Percentiles rank a stretch among this genome's conserved stretches.
phyloP scores from a whole-genome alignment of 2,329 filamentous ascomycete genomes.

The Pestalotiopsis sp. region DNA sequence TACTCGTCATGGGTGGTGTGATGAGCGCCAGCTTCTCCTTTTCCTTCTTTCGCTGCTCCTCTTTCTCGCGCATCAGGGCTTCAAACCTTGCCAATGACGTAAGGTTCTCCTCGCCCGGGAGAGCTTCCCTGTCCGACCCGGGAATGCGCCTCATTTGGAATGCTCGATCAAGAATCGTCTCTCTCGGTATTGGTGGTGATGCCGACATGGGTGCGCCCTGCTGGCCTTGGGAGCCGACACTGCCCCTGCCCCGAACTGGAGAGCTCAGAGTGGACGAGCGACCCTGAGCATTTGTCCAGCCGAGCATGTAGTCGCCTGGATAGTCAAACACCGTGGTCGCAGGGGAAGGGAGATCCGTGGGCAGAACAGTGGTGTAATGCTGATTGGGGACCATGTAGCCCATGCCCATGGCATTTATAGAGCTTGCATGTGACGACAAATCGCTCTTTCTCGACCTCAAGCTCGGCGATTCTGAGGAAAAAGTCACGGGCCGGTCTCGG shows the following conservation, averaged over 20 bases:
- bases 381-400: constrained; percentile 43
- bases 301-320: constrained; percentile 59
- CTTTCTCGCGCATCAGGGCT: constrained; percentile 64
- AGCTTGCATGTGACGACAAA: constrained; percentile 60
- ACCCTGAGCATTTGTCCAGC: constrained; percentile 63
- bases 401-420: constrained; percentile 43
- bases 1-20: constrained; percentile 44
- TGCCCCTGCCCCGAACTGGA: constrained; percentile 56
- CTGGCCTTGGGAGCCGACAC: constrained; percentile 53
- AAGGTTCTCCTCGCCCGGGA: constrained; percentile 62
- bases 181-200: constrained; percentile 57
- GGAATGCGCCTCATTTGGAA: constrained; percentile 67
- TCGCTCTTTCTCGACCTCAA: constrained; percentile 65
- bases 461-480: constrained; percentile 62
- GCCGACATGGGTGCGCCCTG: constrained; percentile 43
- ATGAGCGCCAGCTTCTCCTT: constrained; percentile 36
- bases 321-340: constrained; percentile 55
- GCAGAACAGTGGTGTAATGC: constrained; percentile 54
- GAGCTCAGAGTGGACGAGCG: constrained; percentile 61
- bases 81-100: constrained; percentile 68
- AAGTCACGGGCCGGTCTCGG: constrained; percentile 52
- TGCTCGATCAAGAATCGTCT: constrained; percentile 69
- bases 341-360: constrained; percentile 60
- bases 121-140: constrained; percentile 52
- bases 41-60: constrained; percentile 49